Percentiles rank a stretch among this genome's conserved stretches.
These are phyloP conservation scores for Bretschneidera sinensis DNA, from an alignment of 345 rosid genomes.

Conservation along the genomic window DNA sequence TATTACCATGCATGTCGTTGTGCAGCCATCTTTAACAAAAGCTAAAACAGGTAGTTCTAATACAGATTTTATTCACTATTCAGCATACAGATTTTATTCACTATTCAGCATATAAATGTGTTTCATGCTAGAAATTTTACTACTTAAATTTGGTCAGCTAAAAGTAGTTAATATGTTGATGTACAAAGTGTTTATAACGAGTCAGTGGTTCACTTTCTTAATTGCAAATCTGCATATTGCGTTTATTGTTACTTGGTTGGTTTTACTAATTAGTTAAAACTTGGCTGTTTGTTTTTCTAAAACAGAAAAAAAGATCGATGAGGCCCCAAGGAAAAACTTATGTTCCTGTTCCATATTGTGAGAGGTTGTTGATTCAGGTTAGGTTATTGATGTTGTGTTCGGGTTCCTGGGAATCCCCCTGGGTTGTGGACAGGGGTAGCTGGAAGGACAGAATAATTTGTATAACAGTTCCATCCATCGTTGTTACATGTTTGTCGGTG, in stretches of 20 bases:
- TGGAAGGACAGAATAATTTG: slow-evolving; percentile 26
- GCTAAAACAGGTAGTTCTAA: slow-evolving; percentile 58
- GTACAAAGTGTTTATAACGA: no score
- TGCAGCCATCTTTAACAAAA: slow-evolving; percentile 70
- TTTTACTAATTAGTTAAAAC: not conserved
- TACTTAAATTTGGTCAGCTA: not conserved
- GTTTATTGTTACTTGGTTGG: not conserved
- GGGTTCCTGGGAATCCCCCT: slow-evolving; percentile 12
- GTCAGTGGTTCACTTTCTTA: no score
- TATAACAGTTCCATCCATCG: slow-evolving; percentile 26
- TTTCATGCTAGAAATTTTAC: slow-evolving; percentile 3
- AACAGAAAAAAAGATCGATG: slow-evolving; percentile 74
- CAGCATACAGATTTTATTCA: not conserved
- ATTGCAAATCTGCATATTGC: no score
- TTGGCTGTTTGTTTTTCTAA: slow-evolving; percentile 8
- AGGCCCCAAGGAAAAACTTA: slow-evolving; percentile 41
- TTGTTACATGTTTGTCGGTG: slow-evolving; percentile 17
- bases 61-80: no score
- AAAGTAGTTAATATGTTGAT: no score
- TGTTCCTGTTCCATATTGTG: slow-evolving; percentile 78
- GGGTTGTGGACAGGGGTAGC: slow-evolving; percentile 18
- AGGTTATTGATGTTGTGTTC: slow-evolving; percentile 11
- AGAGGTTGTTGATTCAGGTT: slow-evolving; percentile 16
- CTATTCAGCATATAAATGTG: not conserved
- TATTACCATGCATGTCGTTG: slow-evolving; percentile 95